These are phyloP conservation scores for Starmerella bombicola DNA, from an alignment of 805 yeast species.

Conservation along the genomic window DNA sequence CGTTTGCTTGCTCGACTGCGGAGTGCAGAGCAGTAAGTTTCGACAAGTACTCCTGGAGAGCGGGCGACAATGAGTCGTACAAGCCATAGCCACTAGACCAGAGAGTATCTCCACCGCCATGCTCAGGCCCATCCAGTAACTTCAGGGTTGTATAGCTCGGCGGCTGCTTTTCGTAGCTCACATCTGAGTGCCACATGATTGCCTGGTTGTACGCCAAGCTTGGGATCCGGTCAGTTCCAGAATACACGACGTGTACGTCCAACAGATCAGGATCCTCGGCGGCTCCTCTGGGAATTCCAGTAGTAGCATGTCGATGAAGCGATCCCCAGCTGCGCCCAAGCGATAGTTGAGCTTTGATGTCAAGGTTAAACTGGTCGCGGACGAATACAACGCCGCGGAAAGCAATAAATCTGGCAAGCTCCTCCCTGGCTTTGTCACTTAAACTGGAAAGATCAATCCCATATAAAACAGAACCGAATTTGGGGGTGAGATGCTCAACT, in stretches of 20 bases:
- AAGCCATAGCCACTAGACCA: slow-evolving; percentile 44
- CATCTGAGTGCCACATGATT: slow-evolving; percentile 57
- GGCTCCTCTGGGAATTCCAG: slow-evolving; percentile 34
- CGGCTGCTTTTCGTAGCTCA: slow-evolving; percentile 61
- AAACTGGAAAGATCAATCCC: slow-evolving; percentile 37
- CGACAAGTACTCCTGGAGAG: slow-evolving; percentile 34
- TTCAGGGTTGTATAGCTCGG: slow-evolving; percentile 47
- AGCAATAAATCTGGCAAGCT: slow-evolving; percentile 37
- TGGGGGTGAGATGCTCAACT: slow-evolving; percentile 45
- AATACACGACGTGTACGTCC: slow-evolving; percentile 27
- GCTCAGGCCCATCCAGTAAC: slow-evolving; percentile 40
- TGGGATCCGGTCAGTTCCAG: slow-evolving; percentile 23
- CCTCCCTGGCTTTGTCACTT: slow-evolving; percentile 35
- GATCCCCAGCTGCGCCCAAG: slow-evolving; percentile 63
- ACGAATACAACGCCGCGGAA: slow-evolving; percentile 41
- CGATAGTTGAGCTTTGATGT: slow-evolving; percentile 43
- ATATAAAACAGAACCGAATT: slow-evolving; percentile 51
- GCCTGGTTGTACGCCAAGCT: slow-evolving; percentile 24
- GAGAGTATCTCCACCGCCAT: slow-evolving; percentile 48
- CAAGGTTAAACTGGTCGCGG: slow-evolving; percentile 43
- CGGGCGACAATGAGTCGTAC: slow-evolving; percentile 40
- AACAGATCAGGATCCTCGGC: slow-evolving; percentile 47
- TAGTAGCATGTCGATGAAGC: slow-evolving; percentile 38
- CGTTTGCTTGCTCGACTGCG: slow-evolving; percentile 48
- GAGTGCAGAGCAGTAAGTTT: slow-evolving; percentile 55